Evolutionary conservation across 345 rosid genomes (phyloP).

Genomic region (Gossypium anomalum): DNA sequence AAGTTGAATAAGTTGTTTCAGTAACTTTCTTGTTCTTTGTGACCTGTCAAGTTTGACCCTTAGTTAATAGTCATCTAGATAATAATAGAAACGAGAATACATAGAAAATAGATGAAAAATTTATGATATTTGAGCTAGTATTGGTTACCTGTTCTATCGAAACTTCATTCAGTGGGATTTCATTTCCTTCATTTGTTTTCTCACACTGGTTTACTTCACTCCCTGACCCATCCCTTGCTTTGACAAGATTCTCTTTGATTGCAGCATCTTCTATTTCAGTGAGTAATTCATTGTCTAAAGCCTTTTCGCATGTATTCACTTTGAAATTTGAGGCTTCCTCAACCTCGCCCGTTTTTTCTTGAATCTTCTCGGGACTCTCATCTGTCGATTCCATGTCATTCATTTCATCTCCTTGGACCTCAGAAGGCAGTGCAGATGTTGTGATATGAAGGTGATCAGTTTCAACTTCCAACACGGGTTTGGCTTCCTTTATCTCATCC

Average conservation of each 20-base stretch:
- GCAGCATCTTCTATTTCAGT: conserved; percentile 19
- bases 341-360: conserved; percentile 10
- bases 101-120: not conserved
- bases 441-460: conserved; percentile 21
- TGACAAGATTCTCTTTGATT: conserved; percentile 20
- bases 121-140: not conserved
- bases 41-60: not conserved
- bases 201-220: conserved; percentile 15
- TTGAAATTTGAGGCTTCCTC: conserved; percentile 4
- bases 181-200: conserved; percentile 22
- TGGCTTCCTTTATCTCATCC: not conserved
- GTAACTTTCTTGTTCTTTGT: not conserved
- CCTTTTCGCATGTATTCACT: conserved; percentile 17
- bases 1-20: conserved; percentile 4
- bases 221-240: conserved; percentile 10
- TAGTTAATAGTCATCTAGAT: conserved; percentile 8
- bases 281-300: conserved; percentile 10
- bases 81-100: not conserved
- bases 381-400: not conserved
- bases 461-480: not conserved
- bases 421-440: conserved; percentile 23
- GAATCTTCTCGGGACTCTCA: not conserved
- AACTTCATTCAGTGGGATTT: conserved; percentile 25
- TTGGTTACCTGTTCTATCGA: conserved; percentile 30
- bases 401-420: conserved; percentile 3